phyloP scores from a whole-genome alignment of 768 basidiomycete species.

The Dictyophora rubrovolvata region DNA sequence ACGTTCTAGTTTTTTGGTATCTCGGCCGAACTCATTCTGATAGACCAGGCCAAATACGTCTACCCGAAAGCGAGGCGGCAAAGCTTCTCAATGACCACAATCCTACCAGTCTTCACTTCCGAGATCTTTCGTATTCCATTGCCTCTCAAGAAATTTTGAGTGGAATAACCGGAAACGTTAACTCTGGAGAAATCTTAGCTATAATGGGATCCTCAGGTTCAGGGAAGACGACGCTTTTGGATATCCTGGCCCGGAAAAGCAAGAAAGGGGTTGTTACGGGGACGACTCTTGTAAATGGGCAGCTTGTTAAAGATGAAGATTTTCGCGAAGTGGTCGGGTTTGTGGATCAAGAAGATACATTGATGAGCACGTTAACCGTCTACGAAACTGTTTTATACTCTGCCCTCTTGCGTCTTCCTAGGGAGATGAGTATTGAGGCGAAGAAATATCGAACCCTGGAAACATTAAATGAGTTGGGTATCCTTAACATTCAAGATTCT shows the following conservation, averaged over 20 bases:
- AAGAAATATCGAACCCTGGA: conserved; percentile 92
- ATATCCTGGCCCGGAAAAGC: conserved; percentile 84
- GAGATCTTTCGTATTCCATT: conserved; percentile 70
- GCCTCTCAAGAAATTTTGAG: conserved; percentile 62
- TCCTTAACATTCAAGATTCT: conserved; percentile 79
- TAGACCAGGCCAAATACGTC: conserved; percentile 57
- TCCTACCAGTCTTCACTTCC: conserved; percentile 89
- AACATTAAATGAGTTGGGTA: conserved; percentile 93
- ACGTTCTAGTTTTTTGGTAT: conserved; percentile 71
- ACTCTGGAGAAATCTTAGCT: conserved; percentile 85
- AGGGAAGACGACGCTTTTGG: conserved; percentile 92
- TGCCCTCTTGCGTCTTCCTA: conserved; percentile 77
- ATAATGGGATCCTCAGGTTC: conserved; percentile 97
- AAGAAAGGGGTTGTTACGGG: conserved; percentile 76
- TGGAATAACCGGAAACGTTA: conserved; percentile 69
- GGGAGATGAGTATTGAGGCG: conserved; percentile 93
- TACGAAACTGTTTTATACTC: conserved; percentile 97
- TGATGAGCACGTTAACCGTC: conserved; percentile 95
- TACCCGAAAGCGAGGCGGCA: conserved; percentile 72
- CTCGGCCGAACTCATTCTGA: conserved; percentile 63
- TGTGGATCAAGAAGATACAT: conserved; percentile 96
- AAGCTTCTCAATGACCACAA: conserved; percentile 92
- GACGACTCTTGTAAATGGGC: conserved; percentile 75
- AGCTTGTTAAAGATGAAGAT: conserved; percentile 58
- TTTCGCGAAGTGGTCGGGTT: conserved; percentile 87